Conservation (phyloP, 257 asterid species). For the Euphrasia confusa region DNA sequence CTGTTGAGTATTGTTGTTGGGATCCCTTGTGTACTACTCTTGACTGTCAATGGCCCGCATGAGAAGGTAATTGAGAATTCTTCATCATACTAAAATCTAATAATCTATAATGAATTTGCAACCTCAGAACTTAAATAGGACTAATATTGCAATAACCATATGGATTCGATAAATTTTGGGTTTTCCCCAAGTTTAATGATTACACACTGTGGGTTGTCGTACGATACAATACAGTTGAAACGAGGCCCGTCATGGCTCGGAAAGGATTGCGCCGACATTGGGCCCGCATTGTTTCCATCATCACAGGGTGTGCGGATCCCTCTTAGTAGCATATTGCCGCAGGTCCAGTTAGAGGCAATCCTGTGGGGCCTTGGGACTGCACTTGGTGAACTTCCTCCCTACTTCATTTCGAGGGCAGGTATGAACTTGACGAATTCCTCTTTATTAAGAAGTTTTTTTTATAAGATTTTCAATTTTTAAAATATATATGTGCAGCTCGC, state of each 20-base stretch:
- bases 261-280: slow-evolving; percentile 68
- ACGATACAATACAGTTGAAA: slow-evolving; percentile 80
- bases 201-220: not conserved
- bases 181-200: not conserved
- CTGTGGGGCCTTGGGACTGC: slow-evolving; percentile 95
- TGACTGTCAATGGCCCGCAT: slow-evolving; percentile 61
- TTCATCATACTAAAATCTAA: not conserved
- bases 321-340: slow-evolving; percentile 69
- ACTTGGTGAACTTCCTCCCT: slow-evolving; percentile 95
- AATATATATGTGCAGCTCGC: slow-evolving; percentile 46
- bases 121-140: not conserved
- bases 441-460: not conserved
- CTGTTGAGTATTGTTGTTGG: slow-evolving; percentile 32
- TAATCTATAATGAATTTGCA: not conserved
- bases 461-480: too few relatives aligned
- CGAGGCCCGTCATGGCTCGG: slow-evolving; percentile 71
- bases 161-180: not conserved
- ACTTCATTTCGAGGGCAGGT: slow-evolving; percentile 96
- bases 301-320: slow-evolving; percentile 61
- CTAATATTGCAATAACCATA: too few relatives aligned
- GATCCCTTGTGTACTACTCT: slow-evolving; percentile 34
- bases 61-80: slow-evolving; percentile 48
- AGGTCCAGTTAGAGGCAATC: slow-evolving; percentile 82
- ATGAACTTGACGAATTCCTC: not conserved
- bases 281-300: slow-evolving; percentile 63